Percentiles rank a stretch among this genome's conserved stretches.
These are phyloP conservation scores for Aspergillus sclerotioniger DNA, from an alignment of 495 filamentous ascomycete species.

Conservation along the genomic window DNA sequence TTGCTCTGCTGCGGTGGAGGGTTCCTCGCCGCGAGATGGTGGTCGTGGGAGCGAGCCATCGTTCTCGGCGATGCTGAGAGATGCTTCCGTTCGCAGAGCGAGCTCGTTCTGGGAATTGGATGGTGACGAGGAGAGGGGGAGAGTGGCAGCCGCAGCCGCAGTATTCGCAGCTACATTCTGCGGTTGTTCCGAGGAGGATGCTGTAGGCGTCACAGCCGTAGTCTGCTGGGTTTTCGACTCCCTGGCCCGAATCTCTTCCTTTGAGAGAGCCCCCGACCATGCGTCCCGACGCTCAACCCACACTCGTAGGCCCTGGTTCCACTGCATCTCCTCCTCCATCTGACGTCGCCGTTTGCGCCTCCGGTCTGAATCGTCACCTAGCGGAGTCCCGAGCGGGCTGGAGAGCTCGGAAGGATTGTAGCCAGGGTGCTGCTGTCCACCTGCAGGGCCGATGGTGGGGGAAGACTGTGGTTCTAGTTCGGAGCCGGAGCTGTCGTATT, in stretches of 20 bases:
- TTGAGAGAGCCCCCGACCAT: constrained; percentile 74
- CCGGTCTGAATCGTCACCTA: constrained; percentile 30
- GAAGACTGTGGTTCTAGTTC: constrained; percentile 41
- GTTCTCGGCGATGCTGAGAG: constrained; percentile 26
- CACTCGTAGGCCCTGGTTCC: constrained; percentile 77
- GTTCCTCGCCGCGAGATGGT: constrained; percentile 24
- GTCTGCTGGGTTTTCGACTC: background rate
- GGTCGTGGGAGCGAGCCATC: constrained; percentile 19
- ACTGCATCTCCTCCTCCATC: constrained; percentile 71
- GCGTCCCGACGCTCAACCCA: constrained; percentile 74
- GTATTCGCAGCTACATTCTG: background rate
- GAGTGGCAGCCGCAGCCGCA: background rate
- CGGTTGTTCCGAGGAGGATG: background rate
- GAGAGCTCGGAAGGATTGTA: constrained; percentile 6
- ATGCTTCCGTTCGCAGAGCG: constrained; percentile 28
- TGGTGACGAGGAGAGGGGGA: background rate
- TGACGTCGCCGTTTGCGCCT: constrained; percentile 57
- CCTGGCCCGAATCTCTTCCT: constrained; percentile 24
- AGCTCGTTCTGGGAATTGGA: constrained; percentile 21
- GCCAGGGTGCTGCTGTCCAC: constrained; percentile 9
- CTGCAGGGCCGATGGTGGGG: constrained; percentile 18
- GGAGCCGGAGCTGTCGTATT: constrained; percentile 44
- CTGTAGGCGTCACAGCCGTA: background rate
- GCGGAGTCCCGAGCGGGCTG: constrained; percentile 5
- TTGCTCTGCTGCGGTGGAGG: constrained; percentile 1